Conservation (phyloP, 1,284 basidiomycete genomes). For the Ustanciosporium gigantosporum region DNA sequence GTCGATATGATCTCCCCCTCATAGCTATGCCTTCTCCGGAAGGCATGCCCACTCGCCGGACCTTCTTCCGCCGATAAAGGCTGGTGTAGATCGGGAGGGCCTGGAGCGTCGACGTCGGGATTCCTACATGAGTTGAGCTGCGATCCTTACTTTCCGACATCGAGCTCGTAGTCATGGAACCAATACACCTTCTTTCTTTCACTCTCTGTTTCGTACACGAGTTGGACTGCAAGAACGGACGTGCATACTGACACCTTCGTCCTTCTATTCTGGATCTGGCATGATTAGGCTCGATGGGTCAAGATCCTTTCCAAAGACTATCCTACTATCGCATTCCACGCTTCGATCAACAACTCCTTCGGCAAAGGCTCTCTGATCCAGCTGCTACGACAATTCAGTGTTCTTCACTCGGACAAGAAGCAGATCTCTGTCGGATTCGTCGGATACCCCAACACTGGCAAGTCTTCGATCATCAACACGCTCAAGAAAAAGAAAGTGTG, state of each 20-base stretch:
- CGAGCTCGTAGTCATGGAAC: conserved; percentile 54
- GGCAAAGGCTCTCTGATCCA: conserved; percentile 98
- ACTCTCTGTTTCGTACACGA: background rate
- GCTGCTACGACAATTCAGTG: conserved; percentile 92
- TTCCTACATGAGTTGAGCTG: conserved; percentile 57
- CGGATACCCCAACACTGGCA: conserved; percentile 98
- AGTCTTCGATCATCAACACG: conserved; percentile 96
- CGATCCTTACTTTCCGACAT: conserved; percentile 28
- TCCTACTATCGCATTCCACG: conserved; percentile 97
- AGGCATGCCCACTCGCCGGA: conserved; percentile 52
- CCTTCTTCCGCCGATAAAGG: conserved; percentile 61
- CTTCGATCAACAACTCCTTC: conserved; percentile 97
- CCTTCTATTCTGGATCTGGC: background rate
- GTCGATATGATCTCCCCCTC: conserved; percentile 62
- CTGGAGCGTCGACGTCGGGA: conserved; percentile 44
- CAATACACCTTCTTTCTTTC: conserved; percentile 29
- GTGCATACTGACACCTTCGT: background rate
- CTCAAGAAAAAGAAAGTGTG: conserved; percentile 98
- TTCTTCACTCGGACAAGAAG: conserved; percentile 97
- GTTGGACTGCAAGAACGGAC: background rate
- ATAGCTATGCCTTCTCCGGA: conserved; percentile 59
- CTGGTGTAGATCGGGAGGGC: conserved; percentile 51
- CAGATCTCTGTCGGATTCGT: conserved; percentile 98
- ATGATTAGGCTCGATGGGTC: conserved; percentile 84
- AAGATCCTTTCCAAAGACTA: conserved; percentile 91